A percentile compares a stretch with the other conserved stretches of the same genome.
These are phyloP conservation scores for Prorocentrum cordatum DNA, from an alignment of 169 alveolate genomes.

Conservation along the genomic window DNA sequence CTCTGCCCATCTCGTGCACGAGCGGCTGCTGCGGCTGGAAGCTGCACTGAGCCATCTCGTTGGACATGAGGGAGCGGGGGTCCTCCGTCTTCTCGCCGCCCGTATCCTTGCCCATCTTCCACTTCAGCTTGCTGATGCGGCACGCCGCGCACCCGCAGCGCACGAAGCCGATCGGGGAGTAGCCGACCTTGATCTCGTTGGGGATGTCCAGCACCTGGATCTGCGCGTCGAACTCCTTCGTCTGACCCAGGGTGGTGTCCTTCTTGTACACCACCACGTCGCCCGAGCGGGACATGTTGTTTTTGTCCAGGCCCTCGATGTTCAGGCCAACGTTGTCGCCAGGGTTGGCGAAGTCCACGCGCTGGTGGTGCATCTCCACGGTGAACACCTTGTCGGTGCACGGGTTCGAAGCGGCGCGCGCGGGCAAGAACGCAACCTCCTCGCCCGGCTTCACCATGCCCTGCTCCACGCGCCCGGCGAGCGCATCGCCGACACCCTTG, in stretches of 20 bases:
- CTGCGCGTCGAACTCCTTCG: constrained; percentile 5
- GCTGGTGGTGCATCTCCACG: constrained; percentile 98
- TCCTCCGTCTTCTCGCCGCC: constrained; percentile 36
- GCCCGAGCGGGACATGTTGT: constrained; percentile 87
- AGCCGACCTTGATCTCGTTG: constrained; percentile 91
- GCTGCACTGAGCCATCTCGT: constrained; percentile 37
- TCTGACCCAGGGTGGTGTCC: constrained; percentile 80
- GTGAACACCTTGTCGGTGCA: constrained; percentile 82
- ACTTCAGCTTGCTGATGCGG: constrained; percentile 52
- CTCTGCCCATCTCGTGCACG: constrained; percentile 6
- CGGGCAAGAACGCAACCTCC: constrained; percentile 86
- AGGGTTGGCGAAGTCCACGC: constrained; percentile 82
- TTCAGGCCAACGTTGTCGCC: constrained; percentile 61
- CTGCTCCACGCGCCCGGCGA: neutral
- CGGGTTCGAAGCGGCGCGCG: constrained; percentile 79
- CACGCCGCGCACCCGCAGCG: constrained; percentile 72
- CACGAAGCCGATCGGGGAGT: constrained; percentile 86
- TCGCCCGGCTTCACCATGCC: constrained; percentile 75
- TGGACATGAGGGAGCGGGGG: constrained; percentile 35
- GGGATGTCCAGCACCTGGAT: constrained; percentile 77
- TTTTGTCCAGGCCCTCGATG: neutral
- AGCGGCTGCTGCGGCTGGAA: constrained; percentile 20
- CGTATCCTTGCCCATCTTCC: constrained; percentile 60
- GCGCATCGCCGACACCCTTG: constrained; percentile 97
- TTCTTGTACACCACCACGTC: constrained; percentile 89